Conservation (phyloP, 805 yeast species). For the Saturnispora zaruensis region DNA sequence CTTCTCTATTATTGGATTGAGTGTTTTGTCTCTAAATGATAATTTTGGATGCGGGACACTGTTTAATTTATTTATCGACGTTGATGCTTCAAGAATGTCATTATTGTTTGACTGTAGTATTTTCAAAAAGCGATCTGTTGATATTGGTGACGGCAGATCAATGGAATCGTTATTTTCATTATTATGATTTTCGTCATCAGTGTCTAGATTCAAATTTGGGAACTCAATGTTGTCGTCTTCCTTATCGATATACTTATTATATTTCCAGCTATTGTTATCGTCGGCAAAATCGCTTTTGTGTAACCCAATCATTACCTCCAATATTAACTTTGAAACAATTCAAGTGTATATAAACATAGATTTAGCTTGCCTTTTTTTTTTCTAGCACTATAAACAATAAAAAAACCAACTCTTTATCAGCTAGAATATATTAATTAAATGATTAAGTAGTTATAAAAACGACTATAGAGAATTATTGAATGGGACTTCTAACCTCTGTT, state of each 20-base stretch:
- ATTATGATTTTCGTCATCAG: slow-evolving; percentile 3
- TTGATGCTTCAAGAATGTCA: not conserved
- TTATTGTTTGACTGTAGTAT: not conserved
- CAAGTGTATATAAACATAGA: not conserved
- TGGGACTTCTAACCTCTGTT: no score
- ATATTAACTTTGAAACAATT: no score
- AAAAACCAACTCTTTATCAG: not conserved
- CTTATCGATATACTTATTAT: slow-evolving; percentile 8
- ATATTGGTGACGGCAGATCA: slow-evolving; percentile 1
- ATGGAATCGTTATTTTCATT: not conserved
- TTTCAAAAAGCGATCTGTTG: not conserved
- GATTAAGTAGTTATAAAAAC: not conserved
- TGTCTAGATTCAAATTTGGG: slow-evolving; percentile 8
- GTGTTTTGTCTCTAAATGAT: not conserved
- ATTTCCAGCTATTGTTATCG: slow-evolving; percentile 10
- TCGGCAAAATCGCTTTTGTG: not conserved
- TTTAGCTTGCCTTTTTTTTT: not conserved
- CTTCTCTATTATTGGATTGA: not conserved
- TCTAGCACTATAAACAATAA: not conserved
- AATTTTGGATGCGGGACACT: not conserved
- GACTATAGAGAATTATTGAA: no score
- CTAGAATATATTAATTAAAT: no score
- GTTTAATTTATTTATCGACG: not conserved
- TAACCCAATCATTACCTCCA: not conserved
- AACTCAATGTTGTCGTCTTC: slow-evolving; percentile 9